These are phyloP conservation scores for Aegilops bicornis DNA, from an alignment of 176 grass and related monocot species.

Conservation along the genomic window DNA sequence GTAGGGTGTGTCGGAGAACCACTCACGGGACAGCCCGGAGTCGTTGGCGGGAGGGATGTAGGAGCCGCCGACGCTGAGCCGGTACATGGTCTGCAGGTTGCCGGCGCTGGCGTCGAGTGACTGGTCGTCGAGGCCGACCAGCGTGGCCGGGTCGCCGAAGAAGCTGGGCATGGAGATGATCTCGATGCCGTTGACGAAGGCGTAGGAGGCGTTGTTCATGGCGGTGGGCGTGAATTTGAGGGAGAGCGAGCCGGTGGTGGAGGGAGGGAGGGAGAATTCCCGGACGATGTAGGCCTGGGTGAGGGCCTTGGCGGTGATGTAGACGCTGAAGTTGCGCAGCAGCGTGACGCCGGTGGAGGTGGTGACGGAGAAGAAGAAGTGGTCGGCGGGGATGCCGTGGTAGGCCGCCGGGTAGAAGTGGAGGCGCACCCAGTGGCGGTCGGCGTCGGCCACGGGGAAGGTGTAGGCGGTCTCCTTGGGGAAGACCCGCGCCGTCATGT, in stretches of 20 bases:
- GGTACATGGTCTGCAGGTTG: constrained; percentile 61
- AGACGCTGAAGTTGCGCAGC: constrained; percentile 75
- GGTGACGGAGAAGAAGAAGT: constrained; percentile 65
- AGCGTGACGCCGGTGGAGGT: constrained; percentile 54
- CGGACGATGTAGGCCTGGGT: constrained; percentile 69
- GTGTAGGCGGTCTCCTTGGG: constrained; percentile 52
- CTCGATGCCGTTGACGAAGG: constrained; percentile 82
- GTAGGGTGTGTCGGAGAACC: constrained; percentile 67
- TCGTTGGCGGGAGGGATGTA: constrained; percentile 51
- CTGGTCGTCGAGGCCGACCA: constrained; percentile 44
- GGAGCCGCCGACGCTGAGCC: constrained; percentile 67
- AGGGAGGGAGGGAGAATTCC: constrained; percentile 53
- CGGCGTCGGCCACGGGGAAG: constrained; percentile 42
- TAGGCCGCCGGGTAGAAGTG: constrained; percentile 77
- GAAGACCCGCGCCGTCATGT: constrained; percentile 79
- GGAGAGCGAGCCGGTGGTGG: constrained; percentile 29
- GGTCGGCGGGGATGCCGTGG: constrained; percentile 44
- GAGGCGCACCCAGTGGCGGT: constrained; percentile 71
- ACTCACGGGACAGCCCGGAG: constrained; percentile 54
- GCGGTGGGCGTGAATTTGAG: constrained; percentile 62
- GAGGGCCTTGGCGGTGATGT: constrained; percentile 67
- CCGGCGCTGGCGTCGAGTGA: constrained; percentile 18
- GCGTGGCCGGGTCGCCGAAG: constrained; percentile 22
- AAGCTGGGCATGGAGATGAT: constrained; percentile 72
- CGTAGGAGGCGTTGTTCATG: constrained; percentile 71